Base-by-base conservation (phyloP, 2,329 filamentous ascomycete genomes). In the Plenodomus biglobosus region DNA sequence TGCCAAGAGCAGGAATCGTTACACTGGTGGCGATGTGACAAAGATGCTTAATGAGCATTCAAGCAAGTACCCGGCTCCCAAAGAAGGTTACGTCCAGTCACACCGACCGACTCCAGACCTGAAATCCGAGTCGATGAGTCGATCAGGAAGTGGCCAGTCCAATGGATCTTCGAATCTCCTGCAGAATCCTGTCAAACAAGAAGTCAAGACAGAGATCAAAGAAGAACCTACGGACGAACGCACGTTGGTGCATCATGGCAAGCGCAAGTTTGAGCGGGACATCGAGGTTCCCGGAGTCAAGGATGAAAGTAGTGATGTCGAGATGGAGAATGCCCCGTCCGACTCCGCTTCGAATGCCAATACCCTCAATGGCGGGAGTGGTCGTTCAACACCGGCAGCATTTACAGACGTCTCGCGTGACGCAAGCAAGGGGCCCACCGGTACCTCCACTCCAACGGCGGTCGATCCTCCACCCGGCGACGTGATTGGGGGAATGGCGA, bases 231-330 rank as follows among this genome's bases (percentile, higher is more conserved):
- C 64, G 41, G 41, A 51, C 11, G 63, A 68, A 44, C 43, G 45
- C 83, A 69, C 92, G 91, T n/a, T 89, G 84, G 73, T 94, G 86
- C 61, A 84, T 78, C 92, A 82, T 1, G 90, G 89, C 1, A 87
- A 86, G 1, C 86, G 85, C 39, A 95, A 80, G 75, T 94, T 92
- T 58, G 56, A 59, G 50, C 86, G 83, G n/a, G 48, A 56, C 19
- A 58, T 86, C 87, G 38, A 95, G 76, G 57, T 94, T 84, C 52
- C 94, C 86, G 47, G 89, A 88, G 36, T 48, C 24, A 56, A 52
- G 32, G 55, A 62, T 27, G 57, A 62, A 16, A 56, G 59, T 18
- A 63, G 63, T 48, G 65, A 71, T 34, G 56, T 66, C 11, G 65
- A 69, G 7, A 69, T 67, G 62, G 56, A 60, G 7, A 66, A 69